Base-by-base conservation (phyloP, 1,284 basidiomycete species). In the Fistulina hepatica region DNA sequence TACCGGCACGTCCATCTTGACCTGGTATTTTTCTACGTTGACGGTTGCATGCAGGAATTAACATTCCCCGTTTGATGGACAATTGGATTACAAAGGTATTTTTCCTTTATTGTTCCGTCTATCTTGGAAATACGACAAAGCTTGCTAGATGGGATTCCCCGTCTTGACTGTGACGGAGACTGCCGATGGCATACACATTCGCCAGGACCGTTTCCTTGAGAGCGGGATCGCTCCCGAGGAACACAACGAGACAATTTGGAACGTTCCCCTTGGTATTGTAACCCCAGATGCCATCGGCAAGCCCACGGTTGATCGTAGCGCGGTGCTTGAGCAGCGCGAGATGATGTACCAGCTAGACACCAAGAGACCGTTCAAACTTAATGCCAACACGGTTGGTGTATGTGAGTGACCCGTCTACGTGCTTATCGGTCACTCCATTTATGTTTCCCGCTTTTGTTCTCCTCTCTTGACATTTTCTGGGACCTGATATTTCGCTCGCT, bases 231-330 rank as follows among this genome's bases (percentile, higher is more conserved):
- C 77, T 11, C 71, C 75, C 43, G 70, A 76, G 1, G 76, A 90
- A 53, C 86, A 97, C 48, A 93, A 97, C 54, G 69, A 90, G 60
- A 95, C 90, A 2, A 68, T 91, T 44, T 97, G 94, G 93, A 74
- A 74, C 30, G 62, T 97, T 26, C 94, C 94, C 9, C 66, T 97
- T 44, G 74, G 74, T 52, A 59, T 97, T 44, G 64, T 88, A 48
- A 81, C 81, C 3, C 60, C 76, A 26, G 70, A 71, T 40, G 57
- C 54, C 6, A 55, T 66, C 42, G 85, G 84, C 30, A 76, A 76
- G 47, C 52, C 69, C 3, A 58, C 57, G 9, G 58, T 85, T 40
- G 73, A 94, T 59, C 75, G 71, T 47, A 64, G 70, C 28, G 65
- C 73, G 11, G 59, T 94, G 32, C 69, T 97, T 33, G 63, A 71